These are phyloP conservation scores for Fraxinus nigra DNA, from an alignment of 305 asterid species.

Conservation along the genomic window DNA sequence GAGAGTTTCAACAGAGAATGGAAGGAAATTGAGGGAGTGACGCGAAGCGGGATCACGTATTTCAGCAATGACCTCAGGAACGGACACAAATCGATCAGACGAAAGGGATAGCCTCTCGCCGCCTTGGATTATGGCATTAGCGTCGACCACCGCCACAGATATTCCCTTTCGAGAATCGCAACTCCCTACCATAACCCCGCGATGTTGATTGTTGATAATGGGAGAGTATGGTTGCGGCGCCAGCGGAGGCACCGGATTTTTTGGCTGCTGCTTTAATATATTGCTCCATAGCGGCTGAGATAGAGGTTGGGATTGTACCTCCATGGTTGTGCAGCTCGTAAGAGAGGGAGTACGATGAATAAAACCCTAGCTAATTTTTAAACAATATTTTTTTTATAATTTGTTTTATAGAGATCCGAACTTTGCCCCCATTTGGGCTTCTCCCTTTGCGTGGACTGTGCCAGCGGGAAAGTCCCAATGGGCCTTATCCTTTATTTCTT, in stretches of 20 bases:
- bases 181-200: slow-evolving; percentile 49
- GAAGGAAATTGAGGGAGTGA: slow-evolving; percentile 74
- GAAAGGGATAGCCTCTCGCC: slow-evolving; percentile 55
- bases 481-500: too few species aligned
- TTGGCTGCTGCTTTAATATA: slow-evolving; percentile 45
- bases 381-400: too few species aligned
- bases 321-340: slow-evolving; percentile 40
- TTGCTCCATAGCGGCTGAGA: slow-evolving; percentile 61
- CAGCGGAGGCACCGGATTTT: slow-evolving; percentile 5
- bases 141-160: slow-evolving; percentile 88
- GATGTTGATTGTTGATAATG: slow-evolving; percentile 2
- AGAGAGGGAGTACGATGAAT: not conserved
- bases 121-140: slow-evolving; percentile 90
- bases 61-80: slow-evolving; percentile 74
- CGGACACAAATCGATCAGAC: slow-evolving; percentile 84
- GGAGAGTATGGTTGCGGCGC: not conserved
- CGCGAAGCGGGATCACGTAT: slow-evolving; percentile 90
- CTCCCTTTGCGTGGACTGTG: not conserved
- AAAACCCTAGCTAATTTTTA: slow-evolving; percentile 38
- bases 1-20: slow-evolving; percentile 69
- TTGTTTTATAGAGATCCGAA: not conserved
- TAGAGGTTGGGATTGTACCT: slow-evolving; percentile 41
- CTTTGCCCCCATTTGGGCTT: not conserved
- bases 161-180: slow-evolving; percentile 81
- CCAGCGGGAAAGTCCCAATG: not conserved